phyloP scores from a whole-genome alignment of 441 rosid genomes.

The Populus hybrid region DNA sequence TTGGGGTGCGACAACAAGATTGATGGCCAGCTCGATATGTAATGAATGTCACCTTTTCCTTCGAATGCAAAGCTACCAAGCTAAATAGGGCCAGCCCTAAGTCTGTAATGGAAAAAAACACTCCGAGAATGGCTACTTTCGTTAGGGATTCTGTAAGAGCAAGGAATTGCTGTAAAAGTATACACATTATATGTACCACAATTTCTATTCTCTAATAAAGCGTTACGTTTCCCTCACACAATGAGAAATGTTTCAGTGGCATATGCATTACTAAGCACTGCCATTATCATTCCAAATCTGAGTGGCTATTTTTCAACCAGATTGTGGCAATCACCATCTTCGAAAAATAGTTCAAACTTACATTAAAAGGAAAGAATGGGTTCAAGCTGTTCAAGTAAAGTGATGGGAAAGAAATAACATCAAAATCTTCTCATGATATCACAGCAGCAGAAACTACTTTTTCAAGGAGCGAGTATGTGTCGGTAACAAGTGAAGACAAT shows the following conservation, averaged over 20 bases:
- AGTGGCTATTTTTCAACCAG: neutral
- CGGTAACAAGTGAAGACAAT: constrained; percentile 16
- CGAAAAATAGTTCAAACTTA: constrained; percentile 4
- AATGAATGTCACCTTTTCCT: neutral
- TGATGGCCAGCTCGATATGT: neutral
- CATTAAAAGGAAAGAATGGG: constrained; percentile 21
- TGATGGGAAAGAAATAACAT: constrained; percentile 12
- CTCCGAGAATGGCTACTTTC: neutral
- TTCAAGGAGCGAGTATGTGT: constrained; percentile 13
- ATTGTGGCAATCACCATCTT: neutral
- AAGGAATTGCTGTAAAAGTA: neutral
- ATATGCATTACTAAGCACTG: neutral
- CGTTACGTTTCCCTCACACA: neutral
- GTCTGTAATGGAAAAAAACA: neutral
- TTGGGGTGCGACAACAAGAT: too few relatives aligned
- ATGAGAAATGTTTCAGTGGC: neutral
- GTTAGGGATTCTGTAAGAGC: neutral
- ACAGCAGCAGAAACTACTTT: constrained; percentile 10
- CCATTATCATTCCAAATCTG: neutral
- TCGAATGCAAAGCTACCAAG: neutral
- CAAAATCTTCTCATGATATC: constrained; percentile 18
- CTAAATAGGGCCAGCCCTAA: neutral
- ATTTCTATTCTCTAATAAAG: too few relatives aligned
- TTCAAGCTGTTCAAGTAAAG: constrained; percentile 1
- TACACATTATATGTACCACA: too few relatives aligned